Evolutionary conservation across 2,329 filamentous ascomycete species (phyloP).

Genomic region (Colletotrichum camelliae): DNA sequence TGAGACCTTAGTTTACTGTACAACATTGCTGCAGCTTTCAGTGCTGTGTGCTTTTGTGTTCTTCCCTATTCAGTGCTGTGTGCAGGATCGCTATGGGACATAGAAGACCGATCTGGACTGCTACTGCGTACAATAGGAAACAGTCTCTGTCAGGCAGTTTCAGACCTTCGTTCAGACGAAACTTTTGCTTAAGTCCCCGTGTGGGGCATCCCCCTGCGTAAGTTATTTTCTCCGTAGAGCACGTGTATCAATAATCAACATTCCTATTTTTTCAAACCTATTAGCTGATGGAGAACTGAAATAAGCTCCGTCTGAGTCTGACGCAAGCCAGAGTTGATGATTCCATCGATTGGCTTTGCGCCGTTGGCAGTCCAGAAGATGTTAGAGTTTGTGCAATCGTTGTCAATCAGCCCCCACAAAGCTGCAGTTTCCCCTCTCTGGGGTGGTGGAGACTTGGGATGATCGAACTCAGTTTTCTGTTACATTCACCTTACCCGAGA

Average conservation of each 20-base stretch:
- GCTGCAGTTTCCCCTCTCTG: background rate
- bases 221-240: background rate
- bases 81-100: background rate
- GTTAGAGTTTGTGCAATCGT: background rate
- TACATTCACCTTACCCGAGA: background rate
- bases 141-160: background rate
- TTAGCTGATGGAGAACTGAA: background rate
- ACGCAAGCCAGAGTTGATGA: background rate
- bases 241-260: background rate
- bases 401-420: background rate
- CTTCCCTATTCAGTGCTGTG: background rate
- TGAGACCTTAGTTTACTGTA: background rate
- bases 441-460: background rate
- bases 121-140: background rate
- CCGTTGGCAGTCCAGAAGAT: background rate
- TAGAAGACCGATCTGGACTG: background rate
- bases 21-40: background rate
- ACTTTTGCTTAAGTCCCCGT: background rate
- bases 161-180: background rate
- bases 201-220: background rate
- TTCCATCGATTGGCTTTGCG: background rate
- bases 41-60: background rate
- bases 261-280: background rate
- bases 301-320: background rate
- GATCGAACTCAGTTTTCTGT: background rate